Conservation (phyloP, 2,329 filamentous ascomycete genomes). For the Ophiostoma ulmi region DNA sequence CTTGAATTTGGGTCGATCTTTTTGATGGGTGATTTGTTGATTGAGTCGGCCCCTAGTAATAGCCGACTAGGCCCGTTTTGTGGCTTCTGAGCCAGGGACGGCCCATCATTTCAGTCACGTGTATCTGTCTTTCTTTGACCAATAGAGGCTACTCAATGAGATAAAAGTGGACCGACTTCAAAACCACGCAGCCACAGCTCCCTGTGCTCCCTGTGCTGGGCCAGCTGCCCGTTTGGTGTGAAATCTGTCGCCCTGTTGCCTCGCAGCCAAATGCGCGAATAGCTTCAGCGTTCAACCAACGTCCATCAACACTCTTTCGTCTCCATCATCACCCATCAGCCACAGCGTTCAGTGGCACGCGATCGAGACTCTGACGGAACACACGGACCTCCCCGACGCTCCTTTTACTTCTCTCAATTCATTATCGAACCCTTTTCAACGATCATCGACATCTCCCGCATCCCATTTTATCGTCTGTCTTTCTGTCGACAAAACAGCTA, state of each 20-base stretch:
- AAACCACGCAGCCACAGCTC: conserved; percentile 23
- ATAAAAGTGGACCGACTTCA: conserved; percentile 7
- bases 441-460: background rate
- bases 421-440: background rate
- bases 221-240: background rate
- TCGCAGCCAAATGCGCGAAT: conserved; percentile 16
- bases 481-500: background rate
- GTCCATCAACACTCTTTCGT: background rate
- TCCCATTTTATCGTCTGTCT: background rate
- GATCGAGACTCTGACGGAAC: background rate
- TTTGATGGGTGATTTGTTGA: background rate
- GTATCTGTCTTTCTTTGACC: background rate
- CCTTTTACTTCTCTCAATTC: background rate
- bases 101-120: conserved; percentile 7
- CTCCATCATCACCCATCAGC: background rate
- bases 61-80: background rate
- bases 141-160: background rate
- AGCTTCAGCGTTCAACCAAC: conserved; percentile 16
- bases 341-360: background rate
- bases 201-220: conserved; percentile 8
- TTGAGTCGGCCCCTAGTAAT: background rate
- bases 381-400: background rate
- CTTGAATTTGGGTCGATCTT: background rate
- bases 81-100: background rate
- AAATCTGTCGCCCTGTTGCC: conserved; percentile 11